Base-by-base conservation (phyloP, 2,329 filamentous ascomycete species). In the Penicillium hordei region DNA sequence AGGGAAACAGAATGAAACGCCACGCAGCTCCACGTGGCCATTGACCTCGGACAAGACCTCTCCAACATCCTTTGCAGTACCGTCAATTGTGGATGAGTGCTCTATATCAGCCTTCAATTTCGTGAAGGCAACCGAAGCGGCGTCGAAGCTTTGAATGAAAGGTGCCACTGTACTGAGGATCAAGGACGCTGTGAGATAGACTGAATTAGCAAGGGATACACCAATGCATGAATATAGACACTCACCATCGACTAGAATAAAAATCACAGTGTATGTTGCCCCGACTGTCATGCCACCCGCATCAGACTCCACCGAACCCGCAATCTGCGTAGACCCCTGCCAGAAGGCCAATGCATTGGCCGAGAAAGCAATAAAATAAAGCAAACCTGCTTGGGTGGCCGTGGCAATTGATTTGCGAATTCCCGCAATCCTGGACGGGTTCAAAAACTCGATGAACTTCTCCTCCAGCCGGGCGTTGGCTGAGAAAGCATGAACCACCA, bases 291-390 rank as follows among this genome's bases (percentile, higher is more conserved):
- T 56, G 10, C 64, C 63, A 1, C 45, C 40, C 15, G 57, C 42
- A n/a, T 59, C 42, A 5, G 50, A 34, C 3, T 53, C 44, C 10
- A 70, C 63, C 0, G 64, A 40, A 31, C 63, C 73, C 13, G 78
- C 79, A 44, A 86, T 80, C 54, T 80, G 80, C 34, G 75, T 78
- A 57, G 83, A 86, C 40, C 87, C 87, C 67, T 88, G 82, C 85
- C 85, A 89, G 67, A 87, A 89, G 0, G 86, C 84, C 10, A 89
- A 75, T 0, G 83, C 85, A 68, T 89, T 89, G 10, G 84, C 85
- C 1, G 83, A 81, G 64, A 86, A 89, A 4, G 85, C 84, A 63
- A 89, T 83, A 60, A 89, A 89, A 68, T 87, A 89, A 9, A 88
- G 73, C n/a, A 33, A 33, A 33, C 31, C 31, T 12, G 31, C 31